Conservation (phyloP, 228 moss, liverwort and hornwort species). For the Sphagnum fallax region DNA sequence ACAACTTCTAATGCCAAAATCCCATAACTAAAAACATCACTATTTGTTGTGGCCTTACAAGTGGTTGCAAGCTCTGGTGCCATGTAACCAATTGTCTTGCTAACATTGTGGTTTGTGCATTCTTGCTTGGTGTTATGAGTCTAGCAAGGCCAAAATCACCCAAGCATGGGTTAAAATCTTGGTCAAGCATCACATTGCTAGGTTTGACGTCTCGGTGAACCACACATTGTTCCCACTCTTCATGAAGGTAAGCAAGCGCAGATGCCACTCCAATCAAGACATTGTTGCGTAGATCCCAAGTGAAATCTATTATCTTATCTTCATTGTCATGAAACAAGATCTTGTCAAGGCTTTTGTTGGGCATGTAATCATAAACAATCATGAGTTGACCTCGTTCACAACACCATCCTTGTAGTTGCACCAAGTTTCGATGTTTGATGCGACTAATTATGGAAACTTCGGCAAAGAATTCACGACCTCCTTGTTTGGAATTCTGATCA, state of each 20-base stretch:
- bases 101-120: conserved; percentile 4
- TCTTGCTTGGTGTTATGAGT: background rate
- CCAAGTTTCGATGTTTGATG: conserved; percentile 10
- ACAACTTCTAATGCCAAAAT: conserved; percentile 19
- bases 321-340: background rate
- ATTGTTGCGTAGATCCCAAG: conserved; percentile 20
- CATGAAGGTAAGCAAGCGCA: conserved; percentile 2
- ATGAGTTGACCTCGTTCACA: conserved; percentile 1
- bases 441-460: conserved; percentile 6
- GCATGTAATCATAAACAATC: conserved; percentile 22
- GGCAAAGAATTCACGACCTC: conserved; percentile 9
- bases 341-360: conserved; percentile 17
- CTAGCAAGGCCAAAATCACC: conserved; percentile 30
- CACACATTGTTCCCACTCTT: background rate
- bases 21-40: conserved; percentile 30
- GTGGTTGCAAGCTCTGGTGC: conserved; percentile 22
- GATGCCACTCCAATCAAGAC: conserved; percentile 2
- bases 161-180: conserved; percentile 13
- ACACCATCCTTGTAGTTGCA: conserved; percentile 14
- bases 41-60: conserved; percentile 13
- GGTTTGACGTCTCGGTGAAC: conserved; percentile 6
- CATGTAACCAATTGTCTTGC: conserved; percentile 25
- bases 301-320: conserved; percentile 1
- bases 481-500: conserved; percentile 8
- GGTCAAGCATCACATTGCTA: conserved; percentile 23